Conservation (phyloP, 495 filamentous ascomycete species). For the Parmelia sp. region DNA sequence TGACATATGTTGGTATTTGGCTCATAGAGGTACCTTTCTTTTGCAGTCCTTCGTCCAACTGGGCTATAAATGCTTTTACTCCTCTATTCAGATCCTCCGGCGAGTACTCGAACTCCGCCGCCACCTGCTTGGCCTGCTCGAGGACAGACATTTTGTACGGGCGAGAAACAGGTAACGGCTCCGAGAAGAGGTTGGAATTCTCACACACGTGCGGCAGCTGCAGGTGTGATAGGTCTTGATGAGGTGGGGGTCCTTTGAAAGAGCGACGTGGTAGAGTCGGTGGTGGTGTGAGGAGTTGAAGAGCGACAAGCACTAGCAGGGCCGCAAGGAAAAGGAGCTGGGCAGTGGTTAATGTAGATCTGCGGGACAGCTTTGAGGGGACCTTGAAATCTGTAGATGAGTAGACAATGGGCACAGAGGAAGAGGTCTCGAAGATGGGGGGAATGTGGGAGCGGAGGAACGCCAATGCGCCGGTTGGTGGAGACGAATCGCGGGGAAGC, state of each 20-base stretch:
- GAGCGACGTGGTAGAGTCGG: background rate
- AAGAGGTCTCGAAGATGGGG: conserved; percentile 22
- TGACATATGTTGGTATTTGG: conserved; percentile 97
- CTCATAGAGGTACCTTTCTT: conserved; percentile 74
- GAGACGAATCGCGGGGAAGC: conserved; percentile 20
- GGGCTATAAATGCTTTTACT: conserved; percentile 74
- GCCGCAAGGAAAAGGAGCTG: conserved; percentile 23
- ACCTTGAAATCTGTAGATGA: conserved; percentile 12
- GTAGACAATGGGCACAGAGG: conserved; percentile 15
- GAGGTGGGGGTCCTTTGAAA: background rate
- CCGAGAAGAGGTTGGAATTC: conserved; percentile 17
- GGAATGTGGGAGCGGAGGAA: conserved; percentile 19
- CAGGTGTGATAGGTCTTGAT: conserved; percentile 7
- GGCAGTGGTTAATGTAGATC: conserved; percentile 12
- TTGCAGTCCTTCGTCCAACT: conserved; percentile 82
- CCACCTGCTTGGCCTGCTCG: conserved; percentile 69
- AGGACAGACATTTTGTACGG: conserved; percentile 49
- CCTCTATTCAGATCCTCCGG: conserved; percentile 70
- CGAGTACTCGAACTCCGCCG: conserved; percentile 78
- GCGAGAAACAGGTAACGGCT: conserved; percentile 21
- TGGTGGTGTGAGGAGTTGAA: conserved; percentile 21
- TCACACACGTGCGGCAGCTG: conserved; percentile 14
- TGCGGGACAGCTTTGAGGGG: conserved; percentile 19
- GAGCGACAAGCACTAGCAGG: conserved; percentile 22
- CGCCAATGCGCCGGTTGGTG: conserved; percentile 27